Conservation (phyloP, 1,284 basidiomycete species). For the Tylopilus sp. region DNA sequence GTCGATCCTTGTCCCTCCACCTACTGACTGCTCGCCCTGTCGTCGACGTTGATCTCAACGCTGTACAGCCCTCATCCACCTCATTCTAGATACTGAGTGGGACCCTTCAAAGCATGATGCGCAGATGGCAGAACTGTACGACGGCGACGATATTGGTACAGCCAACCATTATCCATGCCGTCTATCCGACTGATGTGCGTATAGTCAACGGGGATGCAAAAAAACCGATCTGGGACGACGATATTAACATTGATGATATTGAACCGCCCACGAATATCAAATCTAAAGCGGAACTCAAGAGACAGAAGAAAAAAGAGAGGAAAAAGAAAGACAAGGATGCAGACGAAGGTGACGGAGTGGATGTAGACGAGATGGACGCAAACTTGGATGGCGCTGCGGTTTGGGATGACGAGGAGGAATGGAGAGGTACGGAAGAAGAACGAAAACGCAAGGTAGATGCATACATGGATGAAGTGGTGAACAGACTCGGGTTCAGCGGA, state of each 20-base stretch:
- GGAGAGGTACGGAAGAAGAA: slow-evolving; percentile 86
- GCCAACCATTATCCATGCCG: not conserved
- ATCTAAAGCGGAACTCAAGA: slow-evolving; percentile 40
- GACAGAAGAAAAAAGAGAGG: slow-evolving; percentile 53
- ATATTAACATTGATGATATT: slow-evolving; percentile 79
- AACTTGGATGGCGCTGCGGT: slow-evolving; percentile 41
- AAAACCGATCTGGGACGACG: slow-evolving; percentile 88
- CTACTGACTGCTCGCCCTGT: not conserved
- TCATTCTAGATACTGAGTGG: slow-evolving; percentile 81
- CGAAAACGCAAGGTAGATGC: slow-evolving; percentile 75
- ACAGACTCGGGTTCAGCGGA: slow-evolving; percentile 92
- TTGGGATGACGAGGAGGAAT: slow-evolving; percentile 50
- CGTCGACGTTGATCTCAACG: not conserved
- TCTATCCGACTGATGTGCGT: slow-evolving; percentile 16
- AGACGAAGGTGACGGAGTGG: slow-evolving; percentile 44
- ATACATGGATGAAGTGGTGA: slow-evolving; percentile 89
- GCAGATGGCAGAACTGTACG: slow-evolving; percentile 74
- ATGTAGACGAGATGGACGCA: slow-evolving; percentile 73
- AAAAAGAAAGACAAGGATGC: slow-evolving; percentile 49
- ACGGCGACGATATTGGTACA: slow-evolving; percentile 39
- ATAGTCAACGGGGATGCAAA: slow-evolving; percentile 43
- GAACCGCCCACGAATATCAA: slow-evolving; percentile 34
- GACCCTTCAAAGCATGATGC: slow-evolving; percentile 74
- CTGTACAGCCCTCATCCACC: slow-evolving; percentile 49
- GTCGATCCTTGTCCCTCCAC: not conserved